Percentiles rank a stretch among this genome's conserved stretches.
phyloP scores from a whole-genome alignment of 2,329 filamentous ascomycete genomes.

The Xylaria sp. region DNA sequence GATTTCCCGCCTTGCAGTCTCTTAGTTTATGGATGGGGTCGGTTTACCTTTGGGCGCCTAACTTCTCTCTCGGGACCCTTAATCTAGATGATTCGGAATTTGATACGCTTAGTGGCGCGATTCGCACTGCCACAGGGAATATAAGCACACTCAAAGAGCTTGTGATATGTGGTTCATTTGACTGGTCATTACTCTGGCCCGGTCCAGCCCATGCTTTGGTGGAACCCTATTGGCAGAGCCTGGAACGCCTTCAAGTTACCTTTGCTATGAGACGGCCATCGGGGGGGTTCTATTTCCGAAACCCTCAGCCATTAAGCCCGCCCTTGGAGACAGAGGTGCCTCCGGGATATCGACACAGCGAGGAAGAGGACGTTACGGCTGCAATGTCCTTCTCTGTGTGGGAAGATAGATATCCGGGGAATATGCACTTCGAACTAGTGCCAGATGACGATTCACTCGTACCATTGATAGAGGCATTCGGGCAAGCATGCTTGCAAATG shows the following conservation, averaged over 20 bases:
- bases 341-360: background rate
- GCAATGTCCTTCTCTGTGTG: background rate
- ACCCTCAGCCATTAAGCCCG: background rate
- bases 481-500: constrained; percentile 1
- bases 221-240: background rate
- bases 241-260: background rate
- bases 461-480: background rate
- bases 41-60: background rate
- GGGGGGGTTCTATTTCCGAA: background rate
- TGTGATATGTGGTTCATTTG: background rate
- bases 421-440: background rate
- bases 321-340: background rate
- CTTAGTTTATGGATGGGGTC: background rate
- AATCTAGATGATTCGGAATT: background rate
- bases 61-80: background rate
- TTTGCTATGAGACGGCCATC: background rate
- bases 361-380: background rate
- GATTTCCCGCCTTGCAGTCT: background rate
- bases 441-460: background rate
- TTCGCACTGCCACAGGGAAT: background rate
- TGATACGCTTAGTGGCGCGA: background rate
- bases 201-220: background rate
- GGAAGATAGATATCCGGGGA: background rate
- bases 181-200: background rate
- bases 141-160: background rate